These are phyloP conservation scores for Gymnopilus dilepis DNA, from an alignment of 768 basidiomycete species.

Conservation along the genomic window DNA sequence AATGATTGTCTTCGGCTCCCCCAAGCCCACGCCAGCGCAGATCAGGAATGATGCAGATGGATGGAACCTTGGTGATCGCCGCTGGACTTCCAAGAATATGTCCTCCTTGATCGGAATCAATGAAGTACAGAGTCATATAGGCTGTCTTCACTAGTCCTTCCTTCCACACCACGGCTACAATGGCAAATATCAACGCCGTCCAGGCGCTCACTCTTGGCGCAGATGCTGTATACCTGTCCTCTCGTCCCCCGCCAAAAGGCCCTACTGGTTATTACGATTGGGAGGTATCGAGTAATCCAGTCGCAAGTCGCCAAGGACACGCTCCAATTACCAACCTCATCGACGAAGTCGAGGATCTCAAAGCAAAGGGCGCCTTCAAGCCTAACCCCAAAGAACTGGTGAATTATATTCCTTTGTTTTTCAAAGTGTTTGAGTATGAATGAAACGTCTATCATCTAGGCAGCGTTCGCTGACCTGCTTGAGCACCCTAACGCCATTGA, in stretches of 20 bases:
- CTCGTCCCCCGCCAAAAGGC: conserved; percentile 17
- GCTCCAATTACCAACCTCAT: conserved; percentile 10
- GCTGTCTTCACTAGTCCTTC: too few species aligned
- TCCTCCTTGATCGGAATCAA: too few species aligned
- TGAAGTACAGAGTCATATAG: too few species aligned
- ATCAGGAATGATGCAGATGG: too few species aligned
- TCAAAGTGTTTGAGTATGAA: background rate
- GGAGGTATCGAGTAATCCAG: conserved; percentile 20
- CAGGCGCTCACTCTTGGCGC: conserved; percentile 11
- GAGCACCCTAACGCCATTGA: conserved; percentile 12
- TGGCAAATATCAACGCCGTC: conserved; percentile 10
- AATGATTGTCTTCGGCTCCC: too few species aligned
- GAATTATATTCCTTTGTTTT: background rate
- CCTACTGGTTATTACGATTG: conserved; percentile 25
- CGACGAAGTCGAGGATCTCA: conserved; percentile 10
- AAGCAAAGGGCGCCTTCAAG: conserved; percentile 18
- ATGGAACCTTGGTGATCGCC: too few species aligned
- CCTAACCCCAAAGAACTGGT: conserved; percentile 14
- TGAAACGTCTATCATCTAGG: background rate
- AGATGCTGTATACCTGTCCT: conserved; percentile 17
- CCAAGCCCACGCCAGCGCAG: too few species aligned
- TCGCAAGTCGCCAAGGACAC: conserved; percentile 11
- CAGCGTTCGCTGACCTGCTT: conserved; percentile 11
- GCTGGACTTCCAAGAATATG: too few species aligned
- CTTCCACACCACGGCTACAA: background rate